Evolutionary conservation across 306 rosid genomes (phyloP), one percentile per base, ranked within the genome.

Genomic region (Vigna hirtella): DNA sequence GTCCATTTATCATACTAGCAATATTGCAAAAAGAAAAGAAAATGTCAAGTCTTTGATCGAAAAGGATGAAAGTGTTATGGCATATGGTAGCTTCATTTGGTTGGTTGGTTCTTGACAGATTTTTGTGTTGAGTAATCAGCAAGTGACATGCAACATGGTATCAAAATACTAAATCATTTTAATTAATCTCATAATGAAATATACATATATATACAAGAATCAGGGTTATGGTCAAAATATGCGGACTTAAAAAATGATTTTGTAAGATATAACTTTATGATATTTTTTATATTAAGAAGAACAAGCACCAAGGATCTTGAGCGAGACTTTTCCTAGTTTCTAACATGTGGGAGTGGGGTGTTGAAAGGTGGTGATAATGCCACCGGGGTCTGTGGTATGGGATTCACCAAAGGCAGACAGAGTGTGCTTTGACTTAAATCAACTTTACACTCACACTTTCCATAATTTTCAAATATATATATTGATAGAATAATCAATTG

Each of bases 261-360:
- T 26, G 15, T 13, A 50, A 30, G n/a, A 24, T 15, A 34, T 5
- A 26, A 52, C 52, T 50, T 76, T 66, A 66, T 24, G 42, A 28
- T 49, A 14, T 8, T 64, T 50, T 64, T 47, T 16, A 58, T 74
- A 48, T 51, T 40, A 3, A 16, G 50, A 57, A 56, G 2, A 38
- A 13, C 36, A 17, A 6, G 30, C 34, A 24, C 63, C 63, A 69
- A 68, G 36, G 76, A 30, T 62, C 53, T 72, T 72, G 53, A 77
- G 15, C 12, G 58, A 20, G 40, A 50, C 24, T 59, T 20, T 10
- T 32, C 52, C 1, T 5, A 66, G 50, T 55, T 20, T 56, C 43
- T 58, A 58, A 43, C 42, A 73, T 13, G 55, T 57, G 77, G 66
- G 77, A 73, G 67, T 58, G 55, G 63, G 14, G 47, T 15, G 30